Percentiles rank a stretch among this genome's conserved stretches.
These are phyloP conservation scores for Porphyra umbilicalis DNA, from an alignment of 31 red algal genomes.

Conservation along the genomic window DNA sequence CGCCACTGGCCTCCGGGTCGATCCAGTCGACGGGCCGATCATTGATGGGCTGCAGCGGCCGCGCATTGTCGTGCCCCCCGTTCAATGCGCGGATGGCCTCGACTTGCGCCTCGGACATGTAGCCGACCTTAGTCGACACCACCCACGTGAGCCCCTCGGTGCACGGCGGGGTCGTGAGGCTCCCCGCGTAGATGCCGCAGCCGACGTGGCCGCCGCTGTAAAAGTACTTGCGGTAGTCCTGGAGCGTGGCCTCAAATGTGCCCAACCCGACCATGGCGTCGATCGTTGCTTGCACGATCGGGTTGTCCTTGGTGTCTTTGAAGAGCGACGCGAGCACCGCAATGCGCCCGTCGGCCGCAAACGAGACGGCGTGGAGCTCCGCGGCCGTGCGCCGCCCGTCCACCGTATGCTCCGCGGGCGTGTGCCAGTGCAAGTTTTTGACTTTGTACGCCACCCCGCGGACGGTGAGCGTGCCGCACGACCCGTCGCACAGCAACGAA, in stretches of 20 bases:
- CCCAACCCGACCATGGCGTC: background rate
- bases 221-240: background rate
- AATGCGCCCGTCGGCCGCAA: background rate
- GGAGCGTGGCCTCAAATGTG: background rate
- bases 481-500: background rate
- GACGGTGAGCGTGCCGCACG: constrained; percentile 17
- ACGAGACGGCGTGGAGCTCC: constrained; percentile 27
- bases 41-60: background rate
- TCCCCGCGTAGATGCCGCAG: constrained; percentile 44
- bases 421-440: constrained; percentile 49
- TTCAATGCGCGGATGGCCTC: background rate
- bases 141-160: constrained; percentile 58
- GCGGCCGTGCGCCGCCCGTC: constrained; percentile 2
- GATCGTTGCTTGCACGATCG: background rate
- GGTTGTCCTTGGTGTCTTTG: background rate
- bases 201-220: constrained; percentile 31
- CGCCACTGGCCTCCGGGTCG: too few species aligned
- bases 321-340: background rate
- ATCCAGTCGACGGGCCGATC: background rate
- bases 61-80: background rate
- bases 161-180: constrained; percentile 66
- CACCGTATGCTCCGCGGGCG: constrained; percentile 30
- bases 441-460: constrained; percentile 5
- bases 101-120: constrained; percentile 30
- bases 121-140: constrained; percentile 32